phyloP scores from a whole-genome alignment of 352 stramenopile genomes.

The Blastocystis sp. region DNA sequence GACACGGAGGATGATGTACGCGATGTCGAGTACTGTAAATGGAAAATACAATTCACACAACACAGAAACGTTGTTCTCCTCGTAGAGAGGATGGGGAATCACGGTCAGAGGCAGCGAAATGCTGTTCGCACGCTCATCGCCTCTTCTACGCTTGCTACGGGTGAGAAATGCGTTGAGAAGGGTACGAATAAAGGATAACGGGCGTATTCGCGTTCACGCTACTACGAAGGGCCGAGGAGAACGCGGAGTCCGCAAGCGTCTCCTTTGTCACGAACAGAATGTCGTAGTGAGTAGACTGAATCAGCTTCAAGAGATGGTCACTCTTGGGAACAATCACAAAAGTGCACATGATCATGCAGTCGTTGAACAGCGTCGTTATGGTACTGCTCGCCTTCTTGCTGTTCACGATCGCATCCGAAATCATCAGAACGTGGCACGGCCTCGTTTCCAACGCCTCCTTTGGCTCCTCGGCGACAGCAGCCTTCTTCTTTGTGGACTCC shows the following conservation, averaged over 20 bases:
- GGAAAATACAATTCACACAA: constrained; percentile 22
- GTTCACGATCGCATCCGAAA: constrained; percentile 32
- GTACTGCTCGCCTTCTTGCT: constrained; percentile 15
- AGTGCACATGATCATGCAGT: constrained; percentile 35
- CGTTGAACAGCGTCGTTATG: constrained; percentile 47
- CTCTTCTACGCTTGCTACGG: background rate
- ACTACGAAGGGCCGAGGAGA: background rate
- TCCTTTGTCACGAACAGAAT: constrained; percentile 39
- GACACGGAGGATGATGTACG: constrained; percentile 8
- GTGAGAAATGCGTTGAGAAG: background rate
- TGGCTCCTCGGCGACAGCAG: background rate
- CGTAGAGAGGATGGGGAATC: background rate
- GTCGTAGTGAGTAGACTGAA: constrained; percentile 5
- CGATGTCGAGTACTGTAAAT: constrained; percentile 54
- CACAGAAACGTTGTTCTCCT: background rate
- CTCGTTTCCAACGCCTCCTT: constrained; percentile 1
- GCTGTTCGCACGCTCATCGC: background rate
- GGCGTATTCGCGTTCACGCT: constrained; percentile 3
- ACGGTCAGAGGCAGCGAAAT: background rate
- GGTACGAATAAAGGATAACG: constrained; percentile 42
- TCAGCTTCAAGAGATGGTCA: background rate
- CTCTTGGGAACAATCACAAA: constrained; percentile 45
- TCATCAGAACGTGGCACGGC: constrained; percentile 38
- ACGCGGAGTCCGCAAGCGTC: background rate
- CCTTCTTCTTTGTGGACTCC: background rate